Evolutionary conservation across 495 filamentous ascomycete genomes (phyloP), one percentile per base, ranked within the genome.

Genomic region (Bryoglossum gracile): DNA sequence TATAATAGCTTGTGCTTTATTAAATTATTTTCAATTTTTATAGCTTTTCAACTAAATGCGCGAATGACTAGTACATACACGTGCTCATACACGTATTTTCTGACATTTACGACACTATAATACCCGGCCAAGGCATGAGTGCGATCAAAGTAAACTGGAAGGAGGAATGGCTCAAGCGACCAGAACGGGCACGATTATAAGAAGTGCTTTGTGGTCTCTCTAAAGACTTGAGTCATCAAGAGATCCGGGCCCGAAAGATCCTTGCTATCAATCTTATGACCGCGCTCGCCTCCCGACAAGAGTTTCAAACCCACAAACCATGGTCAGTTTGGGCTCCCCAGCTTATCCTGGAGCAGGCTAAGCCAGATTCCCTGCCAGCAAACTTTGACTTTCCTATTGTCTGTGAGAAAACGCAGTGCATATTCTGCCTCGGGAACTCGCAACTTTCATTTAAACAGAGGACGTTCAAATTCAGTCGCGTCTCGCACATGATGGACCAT

Each of bases 131-230:
- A 23, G 18, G 23, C 3, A 43, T 46, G 21, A 54, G 17, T 19
- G 44, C 54, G 22, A 54, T 58, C 16, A 38, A 37, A 46, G 42
- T 60, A 1, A 34, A 58, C 23, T 60, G 46, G 57, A 54, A 60
- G 42, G 49, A 26, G 22, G 41, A 54, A 46, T 47, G 39, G 50
- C 54, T 54, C 10, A 60, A 54, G 45, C 46, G 36, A 14, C 57
- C 49, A 37, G 34, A 37, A 16, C 34, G 34, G 34, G 17, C 34
- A 5, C 34, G 17, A 17, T 16, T 37, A 8, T 5, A 37, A 16
- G 8, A 17, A 16, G 14, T 37, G 9, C n/a, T n/a, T n/a, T n/a
- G n/a, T n/a, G n/a, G n/a, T n/a, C n/a, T n/a, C n/a, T n/a, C n/a
- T n/a, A n/a, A n/a, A n/a, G n/a, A n/a, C n/a, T n/a, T n/a, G n/a